Evolutionary conservation across 306 rosid genomes (phyloP).

Genomic region (Carpinus viminea): DNA sequence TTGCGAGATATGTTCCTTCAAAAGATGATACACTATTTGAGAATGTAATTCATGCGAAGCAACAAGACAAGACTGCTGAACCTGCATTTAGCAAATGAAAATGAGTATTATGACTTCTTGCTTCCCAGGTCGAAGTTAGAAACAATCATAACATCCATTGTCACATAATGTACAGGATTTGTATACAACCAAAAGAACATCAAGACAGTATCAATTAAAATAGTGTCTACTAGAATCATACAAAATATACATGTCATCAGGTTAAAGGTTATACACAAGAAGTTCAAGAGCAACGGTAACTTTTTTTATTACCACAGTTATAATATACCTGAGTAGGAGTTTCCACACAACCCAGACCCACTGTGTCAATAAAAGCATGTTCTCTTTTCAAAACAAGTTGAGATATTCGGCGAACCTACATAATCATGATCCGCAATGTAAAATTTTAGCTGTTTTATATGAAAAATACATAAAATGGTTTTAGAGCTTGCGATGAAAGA

Average conservation of each 20-base stretch:
- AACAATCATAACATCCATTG: conserved; percentile 9
- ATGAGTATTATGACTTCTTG: conserved; percentile 23
- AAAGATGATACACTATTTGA: conserved; percentile 65
- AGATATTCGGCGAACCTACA: conserved; percentile 86
- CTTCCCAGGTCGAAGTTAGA: conserved; percentile 14
- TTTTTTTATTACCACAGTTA: not conserved
- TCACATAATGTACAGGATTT: not conserved
- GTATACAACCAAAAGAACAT: not conserved
- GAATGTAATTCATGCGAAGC: conserved; percentile 80
- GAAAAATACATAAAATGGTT: conserved; percentile 18
- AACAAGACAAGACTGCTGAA: conserved; percentile 67
- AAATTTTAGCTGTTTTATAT: conserved; percentile 23
- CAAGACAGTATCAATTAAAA: not conserved
- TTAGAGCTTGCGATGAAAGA: conserved; percentile 13
- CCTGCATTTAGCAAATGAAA: conserved; percentile 48
- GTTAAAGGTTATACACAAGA: not conserved
- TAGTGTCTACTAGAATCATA: not conserved
- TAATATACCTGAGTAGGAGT: conserved; percentile 73
- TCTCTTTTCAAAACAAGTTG: conserved; percentile 94
- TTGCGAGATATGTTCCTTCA: conserved; percentile 71
- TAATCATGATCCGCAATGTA: conserved; percentile 20
- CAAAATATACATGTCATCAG: not conserved
- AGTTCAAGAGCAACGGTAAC: not conserved
- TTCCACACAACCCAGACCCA: conserved; percentile 78
- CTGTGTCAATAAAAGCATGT: conserved; percentile 80